Conservation (phyloP, 441 rosid genomes). For the Mallotus japonicus region DNA sequence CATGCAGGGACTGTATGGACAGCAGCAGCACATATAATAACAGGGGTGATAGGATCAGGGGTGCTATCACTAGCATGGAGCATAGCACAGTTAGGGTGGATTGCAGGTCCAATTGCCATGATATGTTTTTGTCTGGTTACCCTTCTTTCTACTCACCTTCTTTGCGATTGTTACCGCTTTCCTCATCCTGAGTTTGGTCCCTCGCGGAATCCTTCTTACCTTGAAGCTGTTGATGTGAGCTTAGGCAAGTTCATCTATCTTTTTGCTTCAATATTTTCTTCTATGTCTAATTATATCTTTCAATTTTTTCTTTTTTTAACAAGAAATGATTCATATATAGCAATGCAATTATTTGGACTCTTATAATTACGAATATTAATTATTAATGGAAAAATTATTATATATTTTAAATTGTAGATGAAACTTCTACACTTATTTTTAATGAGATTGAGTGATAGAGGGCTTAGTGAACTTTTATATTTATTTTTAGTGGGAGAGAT, state of each 20-base stretch:
- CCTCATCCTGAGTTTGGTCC: constrained; percentile 49
- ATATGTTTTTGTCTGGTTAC: constrained; percentile 30
- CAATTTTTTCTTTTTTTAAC: no score
- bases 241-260: constrained; percentile 26
- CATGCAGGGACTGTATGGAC: constrained; percentile 41
- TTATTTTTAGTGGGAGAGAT: no score
- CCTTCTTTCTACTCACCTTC: constrained; percentile 30
- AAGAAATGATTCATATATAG: no score
- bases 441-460: no score
- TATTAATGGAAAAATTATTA: no score
- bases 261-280: no score
- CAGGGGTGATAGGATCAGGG: constrained; percentile 53
- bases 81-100: constrained; percentile 49
- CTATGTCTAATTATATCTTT: no score
- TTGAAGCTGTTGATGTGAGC: constrained; percentile 32
- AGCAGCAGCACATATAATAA: constrained; percentile 45
- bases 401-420: no score
- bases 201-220: constrained; percentile 32
- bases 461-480: no score
- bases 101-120: constrained; percentile 43
- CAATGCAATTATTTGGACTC: no score
- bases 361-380: no score
- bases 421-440: no score
- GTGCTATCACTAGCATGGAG: constrained; percentile 51
- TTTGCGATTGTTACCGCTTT: constrained; percentile 30